These are phyloP conservation scores for Fusarium equiseti DNA, from an alignment of 2,329 filamentous ascomycete genomes.

Conservation along the genomic window DNA sequence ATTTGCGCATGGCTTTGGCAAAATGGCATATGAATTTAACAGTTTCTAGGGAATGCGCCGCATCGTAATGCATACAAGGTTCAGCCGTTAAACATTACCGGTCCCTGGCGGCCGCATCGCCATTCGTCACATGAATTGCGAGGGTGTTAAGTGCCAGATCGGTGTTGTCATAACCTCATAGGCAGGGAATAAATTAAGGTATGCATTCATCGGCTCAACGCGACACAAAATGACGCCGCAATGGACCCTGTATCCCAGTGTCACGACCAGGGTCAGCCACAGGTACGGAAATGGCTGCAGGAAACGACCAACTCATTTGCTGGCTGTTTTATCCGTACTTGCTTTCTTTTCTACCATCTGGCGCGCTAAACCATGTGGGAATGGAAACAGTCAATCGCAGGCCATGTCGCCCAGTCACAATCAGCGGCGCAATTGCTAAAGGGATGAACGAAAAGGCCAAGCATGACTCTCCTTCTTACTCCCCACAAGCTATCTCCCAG, in stretches of 20 bases:
- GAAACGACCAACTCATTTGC: conserved; percentile 17
- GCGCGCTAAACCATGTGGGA: conserved; percentile 28
- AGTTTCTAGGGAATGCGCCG: conserved; percentile 12
- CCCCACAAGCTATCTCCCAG: conserved; percentile 21
- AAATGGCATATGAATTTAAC: conserved; percentile 40
- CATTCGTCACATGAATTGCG: conserved; percentile 24
- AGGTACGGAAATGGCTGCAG: conserved; percentile 18
- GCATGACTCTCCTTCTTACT: background rate
- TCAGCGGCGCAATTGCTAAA: conserved; percentile 9
- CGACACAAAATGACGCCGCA: conserved; percentile 32
- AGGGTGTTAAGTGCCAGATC: conserved; percentile 15
- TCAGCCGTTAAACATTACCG: conserved; percentile 1
- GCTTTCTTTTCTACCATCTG: conserved; percentile 12
- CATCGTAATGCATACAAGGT: conserved; percentile 12
- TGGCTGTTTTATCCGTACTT: background rate
- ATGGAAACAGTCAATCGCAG: conserved; percentile 26
- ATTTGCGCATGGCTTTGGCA: conserved; percentile 43
- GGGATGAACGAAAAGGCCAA: conserved; percentile 8
- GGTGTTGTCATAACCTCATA: conserved; percentile 7
- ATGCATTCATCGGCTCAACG: conserved; percentile 31
- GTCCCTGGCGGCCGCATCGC: background rate
- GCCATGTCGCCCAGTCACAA: conserved; percentile 24
- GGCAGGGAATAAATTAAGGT: conserved; percentile 18
- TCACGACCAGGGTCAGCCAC: conserved; percentile 23
- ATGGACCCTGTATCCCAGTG: conserved; percentile 19